Conservation (phyloP, 148 eudicot genomes). For the Rhododendron ovatum region DNA sequence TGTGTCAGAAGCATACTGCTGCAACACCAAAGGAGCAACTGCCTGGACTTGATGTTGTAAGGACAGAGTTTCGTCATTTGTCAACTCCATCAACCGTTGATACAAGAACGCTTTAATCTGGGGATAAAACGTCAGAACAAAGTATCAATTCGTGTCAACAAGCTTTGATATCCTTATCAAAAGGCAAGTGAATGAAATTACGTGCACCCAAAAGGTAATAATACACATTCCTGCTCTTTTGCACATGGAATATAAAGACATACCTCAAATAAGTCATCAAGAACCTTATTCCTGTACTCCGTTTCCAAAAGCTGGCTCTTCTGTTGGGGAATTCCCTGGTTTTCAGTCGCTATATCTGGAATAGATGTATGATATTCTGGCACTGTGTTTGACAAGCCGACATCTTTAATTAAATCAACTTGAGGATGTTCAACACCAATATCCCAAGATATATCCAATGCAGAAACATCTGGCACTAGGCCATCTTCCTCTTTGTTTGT, state of each 20-base stretch:
- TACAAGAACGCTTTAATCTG: constrained; percentile 87
- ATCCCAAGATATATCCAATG: constrained; percentile 79
- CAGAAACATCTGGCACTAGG: constrained; percentile 33
- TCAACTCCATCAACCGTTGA: constrained; percentile 70
- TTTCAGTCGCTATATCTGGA: constrained; percentile 29
- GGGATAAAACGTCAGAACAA: background rate
- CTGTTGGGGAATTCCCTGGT: constrained; percentile 29
- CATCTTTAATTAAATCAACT: constrained; percentile 35
- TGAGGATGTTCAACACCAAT: constrained; percentile 69
- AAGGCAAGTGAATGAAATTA: background rate
- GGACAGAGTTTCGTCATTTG: constrained; percentile 74
- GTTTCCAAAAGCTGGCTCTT: constrained; percentile 89
- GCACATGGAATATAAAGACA: background rate
- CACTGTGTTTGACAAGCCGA: constrained; percentile 22
- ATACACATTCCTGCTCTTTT: background rate
- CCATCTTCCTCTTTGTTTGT: constrained; percentile 26
- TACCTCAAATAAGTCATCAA: constrained; percentile 97
- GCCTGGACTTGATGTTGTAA: constrained; percentile 97
- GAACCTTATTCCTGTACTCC: constrained; percentile 78
- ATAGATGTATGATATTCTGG: constrained; percentile 28
- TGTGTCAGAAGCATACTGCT: constrained; percentile 73
- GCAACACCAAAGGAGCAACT: constrained; percentile 83
- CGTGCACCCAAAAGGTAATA: background rate
- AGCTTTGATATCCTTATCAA: background rate
- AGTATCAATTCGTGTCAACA: constrained; percentile 5